A percentile compares a stretch with the other conserved stretches of the same genome.
Evolutionary conservation across 805 yeast genomes (phyloP).

Genomic region (Sungouiella blattae): DNA sequence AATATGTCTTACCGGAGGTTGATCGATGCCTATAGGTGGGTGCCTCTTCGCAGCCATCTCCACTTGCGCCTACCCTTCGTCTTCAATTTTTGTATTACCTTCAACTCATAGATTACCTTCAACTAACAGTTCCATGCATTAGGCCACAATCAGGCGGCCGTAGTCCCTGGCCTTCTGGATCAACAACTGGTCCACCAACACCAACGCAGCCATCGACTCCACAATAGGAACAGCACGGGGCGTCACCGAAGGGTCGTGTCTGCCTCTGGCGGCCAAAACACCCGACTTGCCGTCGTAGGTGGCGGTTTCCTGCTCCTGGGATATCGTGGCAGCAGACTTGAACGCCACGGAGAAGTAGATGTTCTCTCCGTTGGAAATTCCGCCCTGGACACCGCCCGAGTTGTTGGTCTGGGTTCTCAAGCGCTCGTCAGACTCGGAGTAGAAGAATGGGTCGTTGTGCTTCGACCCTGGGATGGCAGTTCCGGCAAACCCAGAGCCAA

Average conservation of each 20-base stretch:
- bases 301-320: constrained; percentile 86
- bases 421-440: constrained; percentile 54
- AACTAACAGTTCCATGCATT: no score
- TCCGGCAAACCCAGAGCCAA: constrained; percentile 95
- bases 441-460: constrained; percentile 86
- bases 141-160: constrained; percentile 8
- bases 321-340: constrained; percentile 97
- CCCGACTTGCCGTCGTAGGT: constrained; percentile 88
- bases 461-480: constrained; percentile 85
- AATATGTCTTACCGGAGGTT: no score
- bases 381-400: constrained; percentile 98
- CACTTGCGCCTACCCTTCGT: no score
- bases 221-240: constrained; percentile 99
- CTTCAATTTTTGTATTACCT: no score
- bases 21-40: no score
- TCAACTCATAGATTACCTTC: no score
- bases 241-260: constrained; percentile 98
- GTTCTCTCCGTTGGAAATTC: constrained; percentile 93
- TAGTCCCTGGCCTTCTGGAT: constrained; percentile 80
- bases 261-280: constrained; percentile 89
- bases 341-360: constrained; percentile 93
- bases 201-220: constrained; percentile 97
- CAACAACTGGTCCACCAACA: constrained; percentile 78
- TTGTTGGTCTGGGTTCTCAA: constrained; percentile 86
- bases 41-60: no score